These are phyloP conservation scores for Amauroascus verrucosus DNA, from an alignment of 2,329 filamentous ascomycete genomes.

Conservation along the genomic window DNA sequence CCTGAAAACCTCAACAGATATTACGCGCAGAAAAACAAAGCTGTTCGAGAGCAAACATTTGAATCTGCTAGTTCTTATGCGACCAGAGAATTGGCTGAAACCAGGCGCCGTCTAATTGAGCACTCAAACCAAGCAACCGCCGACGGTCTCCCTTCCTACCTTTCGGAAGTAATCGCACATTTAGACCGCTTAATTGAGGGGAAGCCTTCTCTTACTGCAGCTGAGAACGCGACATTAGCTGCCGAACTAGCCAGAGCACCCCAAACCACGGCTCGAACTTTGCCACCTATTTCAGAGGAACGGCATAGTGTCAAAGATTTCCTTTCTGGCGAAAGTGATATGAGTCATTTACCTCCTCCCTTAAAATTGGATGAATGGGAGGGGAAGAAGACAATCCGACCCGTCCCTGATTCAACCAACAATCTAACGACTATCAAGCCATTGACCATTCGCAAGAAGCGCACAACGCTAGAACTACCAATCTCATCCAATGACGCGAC, in stretches of 20 bases:
- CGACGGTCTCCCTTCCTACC: constrained; percentile 39
- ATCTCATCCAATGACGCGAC: constrained; percentile 7
- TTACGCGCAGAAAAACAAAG: constrained; percentile 17
- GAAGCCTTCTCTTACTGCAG: constrained; percentile 19
- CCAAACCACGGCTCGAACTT: constrained; percentile 10
- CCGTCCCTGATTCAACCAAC: constrained; percentile 46
- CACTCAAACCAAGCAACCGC: constrained; percentile 38
- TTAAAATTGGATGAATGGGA: constrained; percentile 16
- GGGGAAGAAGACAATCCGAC: constrained; percentile 43
- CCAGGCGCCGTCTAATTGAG: constrained; percentile 47
- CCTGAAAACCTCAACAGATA: constrained; percentile 22
- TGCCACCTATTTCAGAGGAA: constrained; percentile 15
- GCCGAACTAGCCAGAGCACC: constrained; percentile 26
- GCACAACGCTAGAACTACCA: constrained; percentile 11
- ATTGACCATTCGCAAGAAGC: constrained; percentile 46
- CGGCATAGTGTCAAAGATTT: constrained; percentile 3
- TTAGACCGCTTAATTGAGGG: constrained; percentile 48
- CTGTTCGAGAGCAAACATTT: constrained; percentile 37
- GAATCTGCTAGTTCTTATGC: constrained; percentile 44
- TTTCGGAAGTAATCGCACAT: constrained; percentile 51
- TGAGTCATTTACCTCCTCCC: constrained; percentile 12
- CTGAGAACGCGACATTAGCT: constrained; percentile 40
- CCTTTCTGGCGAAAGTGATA: constrained; percentile 2
- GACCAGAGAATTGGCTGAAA: constrained; percentile 48
- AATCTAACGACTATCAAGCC: constrained; percentile 41